Evolutionary conservation across 1,139 yeast species (phyloP), one percentile per base, ranked within the genome.

Genomic region (Zygosaccharomyces pseudobailii): DNA sequence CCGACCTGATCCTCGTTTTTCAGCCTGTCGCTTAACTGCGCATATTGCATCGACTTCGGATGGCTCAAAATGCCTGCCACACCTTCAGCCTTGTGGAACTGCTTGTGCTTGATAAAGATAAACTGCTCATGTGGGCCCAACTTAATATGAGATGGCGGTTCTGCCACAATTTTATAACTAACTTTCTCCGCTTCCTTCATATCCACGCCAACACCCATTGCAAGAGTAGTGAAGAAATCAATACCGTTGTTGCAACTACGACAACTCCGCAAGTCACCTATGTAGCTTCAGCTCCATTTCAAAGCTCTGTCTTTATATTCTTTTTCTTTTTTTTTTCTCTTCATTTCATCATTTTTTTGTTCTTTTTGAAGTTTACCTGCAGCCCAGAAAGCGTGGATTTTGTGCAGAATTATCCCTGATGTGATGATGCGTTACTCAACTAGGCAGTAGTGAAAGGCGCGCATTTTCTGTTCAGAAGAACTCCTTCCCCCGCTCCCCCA

Each of bases 51-150:
- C 1, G 65, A 56, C 34, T 59, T 55, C 0, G 72, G 72, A 6
- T 53, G 49, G 1, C 70, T 59, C n/a, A 69, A 45, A 20, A 70
- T 63, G 2, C 68, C 67, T 2, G 70, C 69, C 9, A 70, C 42
- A 0, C 71, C 72, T 3, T 43, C 46, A 0, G 54, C 57, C 10
- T 45, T 45, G 38, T 62, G 61, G 31, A 43, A 56, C 20, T 49
- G 51, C 6, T 46, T 38, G 39, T 58, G 56, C 36, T 53, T 58
- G 17, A 61, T 45, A 35, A 53, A 54, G 3, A 57, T 42, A 42
- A 56, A 55, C 32, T 46, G 41, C 45, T 61, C 63, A 38, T 52
- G 47, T 13, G 45, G 25, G 22, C 45, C 41, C 21, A 55, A 38
- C 37, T 50, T 46, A 9, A 50, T 40, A 37, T 53, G 45, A 6